Base-by-base conservation (phyloP, 1,139 yeast genomes). In the Zygosaccharomyces sapae region DNA sequence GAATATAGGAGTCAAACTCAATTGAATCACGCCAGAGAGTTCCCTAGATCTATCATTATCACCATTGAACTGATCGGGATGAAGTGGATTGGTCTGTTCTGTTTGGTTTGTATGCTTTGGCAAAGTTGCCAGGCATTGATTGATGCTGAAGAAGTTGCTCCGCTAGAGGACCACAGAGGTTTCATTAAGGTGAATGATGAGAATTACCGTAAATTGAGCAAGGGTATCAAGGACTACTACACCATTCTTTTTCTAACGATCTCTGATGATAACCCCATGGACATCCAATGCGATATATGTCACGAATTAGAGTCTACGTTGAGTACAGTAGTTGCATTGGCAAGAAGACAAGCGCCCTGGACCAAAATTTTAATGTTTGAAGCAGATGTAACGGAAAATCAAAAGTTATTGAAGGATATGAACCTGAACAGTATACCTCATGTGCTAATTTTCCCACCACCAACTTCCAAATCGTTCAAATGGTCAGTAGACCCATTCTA, bases 401-500 rank as follows among this genome's bases (percentile, higher is more conserved):
- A 69, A 7, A 69, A 73, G 42, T 55, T 70, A 9, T 76, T 79
- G 51, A 62, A 67, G 24, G 63, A 66, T 19, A 57, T 81, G 44
- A 63, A 68, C 3, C 59, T 83, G 46, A 64, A 63, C 3, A 67
- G 78, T 3, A 77, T 83, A 2, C 92, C 94, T 1, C 81, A 79
- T 52, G 55, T 82, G 8, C 79, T 88, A 79, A 68, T 83, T 3
- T 73, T 79, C 48, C 87, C 87, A 1, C 86, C 86, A 3, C 66
- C 68, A 12, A 16, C 43, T 6, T 50, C 53, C 12, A 46, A 49
- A 4, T 50, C 55, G 5, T 62, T 59, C 49, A 46, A 59, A 20
- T 63, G 66, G 66, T 36, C 51, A 2, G 45, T 51, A 2, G 56
- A 62, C 12, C 63, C 64, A 9, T 71, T 70, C 49, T 69, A 58